Evolutionary conservation across 1,284 basidiomycete genomes (phyloP).

Genomic region (Boletellus dicymbophilus): DNA sequence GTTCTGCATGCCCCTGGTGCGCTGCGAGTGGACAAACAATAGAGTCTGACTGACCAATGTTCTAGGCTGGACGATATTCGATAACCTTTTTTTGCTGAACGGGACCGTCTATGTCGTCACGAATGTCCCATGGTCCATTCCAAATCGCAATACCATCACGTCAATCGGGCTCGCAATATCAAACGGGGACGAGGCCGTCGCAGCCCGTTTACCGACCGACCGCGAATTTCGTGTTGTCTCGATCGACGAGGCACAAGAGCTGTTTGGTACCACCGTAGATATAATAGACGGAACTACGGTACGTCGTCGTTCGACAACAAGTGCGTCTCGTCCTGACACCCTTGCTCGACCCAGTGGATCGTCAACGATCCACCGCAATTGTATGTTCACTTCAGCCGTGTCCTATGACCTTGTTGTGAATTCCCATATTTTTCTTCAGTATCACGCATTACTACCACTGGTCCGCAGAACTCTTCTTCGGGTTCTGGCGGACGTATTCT

Average conservation of each 20-base stretch:
- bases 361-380: conserved; percentile 85
- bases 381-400: conserved; percentile 42
- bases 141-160: conserved; percentile 55
- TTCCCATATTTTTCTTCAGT: conserved; percentile 35
- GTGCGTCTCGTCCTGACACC: conserved; percentile 2
- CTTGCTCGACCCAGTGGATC: conserved; percentile 61
- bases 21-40: too few relatives aligned
- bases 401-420: conserved; percentile 2
- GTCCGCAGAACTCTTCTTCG: conserved; percentile 87
- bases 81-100: conserved; percentile 74
- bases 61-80: conserved; percentile 83
- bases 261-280: conserved; percentile 69
- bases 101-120: conserved; percentile 77
- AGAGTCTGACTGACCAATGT: background rate
- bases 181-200: conserved; percentile 46
- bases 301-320: conserved; percentile 1
- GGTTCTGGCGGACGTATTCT: conserved; percentile 86
- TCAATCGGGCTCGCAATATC: conserved; percentile 55
- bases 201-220: conserved; percentile 64
- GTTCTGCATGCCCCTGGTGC: conserved; percentile 65
- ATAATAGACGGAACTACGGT: conserved; percentile 71
- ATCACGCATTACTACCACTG: conserved; percentile 84
- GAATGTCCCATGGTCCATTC: conserved; percentile 53
- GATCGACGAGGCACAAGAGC: conserved; percentile 60
- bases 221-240: conserved; percentile 78